Evolutionary conservation across 495 filamentous ascomycete species (phyloP).

Genomic region (Paragyromitra xinjiangensis): DNA sequence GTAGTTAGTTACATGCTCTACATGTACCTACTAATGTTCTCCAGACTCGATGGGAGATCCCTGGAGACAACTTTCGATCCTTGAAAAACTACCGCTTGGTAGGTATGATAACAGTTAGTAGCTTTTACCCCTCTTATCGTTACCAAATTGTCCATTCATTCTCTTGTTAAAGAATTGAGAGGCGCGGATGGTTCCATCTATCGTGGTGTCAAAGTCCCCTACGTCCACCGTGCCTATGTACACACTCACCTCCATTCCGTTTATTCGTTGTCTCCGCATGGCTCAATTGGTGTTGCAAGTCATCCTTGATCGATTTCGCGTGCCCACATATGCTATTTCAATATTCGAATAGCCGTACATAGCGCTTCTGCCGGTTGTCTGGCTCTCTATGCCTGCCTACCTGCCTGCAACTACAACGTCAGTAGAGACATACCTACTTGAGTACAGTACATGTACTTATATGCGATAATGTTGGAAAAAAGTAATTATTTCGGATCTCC

Average conservation of each 20-base stretch:
- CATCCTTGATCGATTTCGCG: conserved; percentile 41
- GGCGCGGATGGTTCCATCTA: conserved; percentile 37
- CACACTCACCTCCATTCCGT: conserved; percentile 39
- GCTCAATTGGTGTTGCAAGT: conserved; percentile 39
- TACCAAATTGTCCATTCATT: conserved; percentile 37
- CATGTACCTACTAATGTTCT: conserved; percentile 14
- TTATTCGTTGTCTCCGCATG: conserved; percentile 52
- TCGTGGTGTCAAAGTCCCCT: conserved; percentile 29
- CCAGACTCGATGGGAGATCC: conserved; percentile 29
- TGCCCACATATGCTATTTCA: conserved; percentile 45
- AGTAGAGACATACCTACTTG: conserved; percentile 42
- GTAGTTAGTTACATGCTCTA: conserved; percentile 4
- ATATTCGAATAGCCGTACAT: conserved; percentile 51
- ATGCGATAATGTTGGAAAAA: conserved; percentile 35
- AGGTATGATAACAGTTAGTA: conserved; percentile 52
- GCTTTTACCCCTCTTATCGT: conserved; percentile 50
- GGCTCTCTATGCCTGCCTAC: not conserved
- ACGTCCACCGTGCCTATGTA: conserved; percentile 24
- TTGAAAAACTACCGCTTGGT: conserved; percentile 35
- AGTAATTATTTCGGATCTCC: conserved; percentile 37
- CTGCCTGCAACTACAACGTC: conserved; percentile 42
- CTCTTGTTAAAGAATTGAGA: conserved; percentile 11
- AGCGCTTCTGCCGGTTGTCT: conserved; percentile 48
- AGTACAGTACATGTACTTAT: not conserved
- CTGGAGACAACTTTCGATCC: conserved; percentile 20